Evolutionary conservation across 1,139 yeast genomes (phyloP).

Genomic region (Candida freyschussii): DNA sequence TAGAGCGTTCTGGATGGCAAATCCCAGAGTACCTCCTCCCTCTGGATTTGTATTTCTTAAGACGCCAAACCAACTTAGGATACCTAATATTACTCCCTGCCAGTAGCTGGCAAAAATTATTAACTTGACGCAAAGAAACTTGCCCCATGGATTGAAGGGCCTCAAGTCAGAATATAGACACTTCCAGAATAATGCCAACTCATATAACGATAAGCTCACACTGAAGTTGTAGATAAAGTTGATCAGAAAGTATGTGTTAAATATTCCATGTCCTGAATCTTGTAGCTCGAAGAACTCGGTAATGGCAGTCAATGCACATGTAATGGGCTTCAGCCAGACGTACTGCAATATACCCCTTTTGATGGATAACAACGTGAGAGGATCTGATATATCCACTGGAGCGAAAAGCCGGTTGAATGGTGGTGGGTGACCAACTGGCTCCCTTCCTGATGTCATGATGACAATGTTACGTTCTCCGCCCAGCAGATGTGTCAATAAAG

Average conservation of each 20-base stretch:
- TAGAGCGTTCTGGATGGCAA: slow-evolving; percentile 70
- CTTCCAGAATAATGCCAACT: slow-evolving; percentile 89
- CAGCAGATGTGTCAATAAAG: slow-evolving; percentile 71
- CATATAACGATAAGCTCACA: slow-evolving; percentile 77
- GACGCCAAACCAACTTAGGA: slow-evolving; percentile 52
- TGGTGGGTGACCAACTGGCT: slow-evolving; percentile 71
- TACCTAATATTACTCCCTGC: slow-evolving; percentile 78
- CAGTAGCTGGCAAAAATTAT: slow-evolving; percentile 95
- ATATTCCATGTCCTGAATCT: slow-evolving; percentile 21
- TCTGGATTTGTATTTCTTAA: slow-evolving; percentile 35
- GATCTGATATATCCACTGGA: slow-evolving; percentile 80
- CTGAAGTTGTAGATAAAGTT: slow-evolving; percentile 60
- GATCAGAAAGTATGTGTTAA: slow-evolving; percentile 14
- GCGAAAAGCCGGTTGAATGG: slow-evolving; percentile 44
- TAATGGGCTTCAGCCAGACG: slow-evolving; percentile 88
- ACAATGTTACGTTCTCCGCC: slow-evolving; percentile 92
- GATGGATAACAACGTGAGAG: slow-evolving; percentile 66
- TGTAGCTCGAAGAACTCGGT: slow-evolving; percentile 48
- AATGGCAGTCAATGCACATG: slow-evolving; percentile 54
- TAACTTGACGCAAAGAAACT: slow-evolving; percentile 86
- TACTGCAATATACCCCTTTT: slow-evolving; percentile 89
- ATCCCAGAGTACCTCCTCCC: slow-evolving; percentile 40
- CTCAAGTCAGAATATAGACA: slow-evolving; percentile 71
- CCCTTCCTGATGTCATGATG: slow-evolving; percentile 64
- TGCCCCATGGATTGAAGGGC: slow-evolving; percentile 86